Percentiles rank a stretch among this genome's conserved stretches.
Evolutionary conservation across 2,329 filamentous ascomycete species (phyloP).

Genomic region (Diplocarpon rosae): DNA sequence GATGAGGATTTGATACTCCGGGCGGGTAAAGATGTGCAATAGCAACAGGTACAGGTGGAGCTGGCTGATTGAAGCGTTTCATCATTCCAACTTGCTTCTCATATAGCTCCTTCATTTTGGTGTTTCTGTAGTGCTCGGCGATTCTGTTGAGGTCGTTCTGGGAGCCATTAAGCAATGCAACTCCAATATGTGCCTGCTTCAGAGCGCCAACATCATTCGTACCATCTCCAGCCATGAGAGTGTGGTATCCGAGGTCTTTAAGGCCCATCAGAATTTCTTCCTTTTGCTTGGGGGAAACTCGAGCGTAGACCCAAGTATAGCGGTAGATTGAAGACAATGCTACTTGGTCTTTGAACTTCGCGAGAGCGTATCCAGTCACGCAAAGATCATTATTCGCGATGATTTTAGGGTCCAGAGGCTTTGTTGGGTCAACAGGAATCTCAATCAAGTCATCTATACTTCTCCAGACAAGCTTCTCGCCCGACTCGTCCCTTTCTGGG

Average conservation of each 20-base stretch:
- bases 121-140: slow-evolving; percentile 84
- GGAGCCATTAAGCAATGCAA: slow-evolving; percentile 90
- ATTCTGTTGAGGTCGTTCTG: slow-evolving; percentile 85
- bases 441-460: slow-evolving; percentile 84
- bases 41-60: slow-evolving; percentile 80
- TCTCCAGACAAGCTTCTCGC: slow-evolving; percentile 80
- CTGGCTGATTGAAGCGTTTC: slow-evolving; percentile 86
- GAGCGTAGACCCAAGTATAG: slow-evolving; percentile 94
- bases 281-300: slow-evolving; percentile 97
- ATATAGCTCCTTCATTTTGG: slow-evolving; percentile 97
- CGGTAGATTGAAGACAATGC: slow-evolving; percentile 70
- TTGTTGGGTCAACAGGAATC: slow-evolving; percentile 74
- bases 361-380: slow-evolving; percentile 86
- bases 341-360: slow-evolving; percentile 73
- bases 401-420: slow-evolving; percentile 72
- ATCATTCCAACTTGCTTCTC: slow-evolving; percentile 91
- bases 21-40: slow-evolving; percentile 94
- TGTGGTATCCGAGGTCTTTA: slow-evolving; percentile 95
- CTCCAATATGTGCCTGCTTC: slow-evolving; percentile 95
- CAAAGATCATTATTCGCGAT: slow-evolving; percentile 83
- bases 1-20: slow-evolving; percentile 85
- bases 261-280: slow-evolving; percentile 95
- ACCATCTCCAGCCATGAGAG: slow-evolving; percentile 95
- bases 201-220: slow-evolving; percentile 96
- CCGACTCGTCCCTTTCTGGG: slow-evolving; percentile 76